Conservation (phyloP, 1,139 yeast genomes). For the Taphrina deformans region DNA sequence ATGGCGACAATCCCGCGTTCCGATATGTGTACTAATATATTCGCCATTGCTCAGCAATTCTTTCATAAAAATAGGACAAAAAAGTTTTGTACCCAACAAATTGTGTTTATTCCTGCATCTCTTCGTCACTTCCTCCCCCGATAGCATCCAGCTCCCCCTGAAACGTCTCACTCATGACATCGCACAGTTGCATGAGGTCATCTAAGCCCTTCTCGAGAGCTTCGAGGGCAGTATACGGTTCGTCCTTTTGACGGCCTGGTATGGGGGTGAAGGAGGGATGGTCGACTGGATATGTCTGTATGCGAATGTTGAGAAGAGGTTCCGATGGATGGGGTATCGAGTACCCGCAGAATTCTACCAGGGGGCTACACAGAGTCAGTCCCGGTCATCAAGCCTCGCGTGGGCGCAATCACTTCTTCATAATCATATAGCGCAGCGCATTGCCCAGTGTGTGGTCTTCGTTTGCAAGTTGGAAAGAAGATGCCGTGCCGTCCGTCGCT, state of each 20-base stretch:
- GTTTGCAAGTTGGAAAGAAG: conserved; percentile 85
- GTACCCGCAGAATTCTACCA: conserved; percentile 96
- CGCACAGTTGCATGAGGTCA: conserved; percentile 79
- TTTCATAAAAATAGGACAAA: not conserved
- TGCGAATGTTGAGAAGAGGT: conserved; percentile 80
- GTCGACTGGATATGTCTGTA: conserved; percentile 77
- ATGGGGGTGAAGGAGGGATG: not conserved
- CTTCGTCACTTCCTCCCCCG: conserved; percentile 4
- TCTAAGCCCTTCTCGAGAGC: conserved; percentile 90
- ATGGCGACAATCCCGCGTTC: conserved; percentile 20
- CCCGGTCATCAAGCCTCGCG: not conserved
- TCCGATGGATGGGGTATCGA: conserved; percentile 99
- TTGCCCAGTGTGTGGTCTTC: conserved; percentile 97
- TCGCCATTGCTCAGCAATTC: conserved; percentile 42
- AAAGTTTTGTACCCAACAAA: not conserved
- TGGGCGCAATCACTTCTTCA: conserved; percentile 63
- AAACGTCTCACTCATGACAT: conserved; percentile 76
- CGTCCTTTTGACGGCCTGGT: conserved; percentile 43
- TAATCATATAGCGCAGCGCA: conserved; percentile 85
- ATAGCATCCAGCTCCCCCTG: conserved; percentile 20
- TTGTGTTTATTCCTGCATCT: not conserved
- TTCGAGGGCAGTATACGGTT: conserved; percentile 73
- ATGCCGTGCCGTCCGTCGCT: conserved; percentile 93
- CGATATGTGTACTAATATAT: conserved; percentile 41
- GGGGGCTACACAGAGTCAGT: conserved; percentile 53